Conservation (phyloP, 2,329 filamentous ascomycete genomes). For the Ophiocordyceps camponoti-rufipedis region DNA sequence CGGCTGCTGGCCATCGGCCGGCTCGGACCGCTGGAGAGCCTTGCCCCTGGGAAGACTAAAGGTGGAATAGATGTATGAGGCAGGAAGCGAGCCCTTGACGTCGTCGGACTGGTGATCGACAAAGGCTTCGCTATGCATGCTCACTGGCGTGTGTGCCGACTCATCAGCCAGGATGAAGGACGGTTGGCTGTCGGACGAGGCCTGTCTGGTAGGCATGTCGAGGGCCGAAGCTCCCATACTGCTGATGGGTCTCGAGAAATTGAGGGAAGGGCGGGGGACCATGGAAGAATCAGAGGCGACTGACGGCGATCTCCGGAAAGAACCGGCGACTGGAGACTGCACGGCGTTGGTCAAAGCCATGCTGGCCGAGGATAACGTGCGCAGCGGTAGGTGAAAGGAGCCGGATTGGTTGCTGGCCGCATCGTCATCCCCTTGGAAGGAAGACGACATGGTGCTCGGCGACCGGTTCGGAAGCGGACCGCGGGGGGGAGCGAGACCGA, state of each 20-base stretch:
- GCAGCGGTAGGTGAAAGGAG: slow-evolving; percentile 40
- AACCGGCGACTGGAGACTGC: slow-evolving; percentile 39
- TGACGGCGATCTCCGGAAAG: slow-evolving; percentile 64
- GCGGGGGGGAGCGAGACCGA: slow-evolving; percentile 30
- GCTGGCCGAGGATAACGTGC: slow-evolving; percentile 62
- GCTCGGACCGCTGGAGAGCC: slow-evolving; percentile 47
- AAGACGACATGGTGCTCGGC: slow-evolving; percentile 44
- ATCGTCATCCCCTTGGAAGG: slow-evolving; percentile 55
- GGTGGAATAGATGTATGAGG: slow-evolving; percentile 75
- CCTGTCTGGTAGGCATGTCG: slow-evolving; percentile 41
- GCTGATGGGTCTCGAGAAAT: slow-evolving; percentile 86
- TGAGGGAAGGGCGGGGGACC: slow-evolving; percentile 60
- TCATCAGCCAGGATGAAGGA: slow-evolving; percentile 48
- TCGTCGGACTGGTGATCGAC: slow-evolving; percentile 31
- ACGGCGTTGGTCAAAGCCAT: slow-evolving; percentile 23
- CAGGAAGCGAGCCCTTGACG: slow-evolving; percentile 26
- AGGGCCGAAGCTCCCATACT: slow-evolving; percentile 42
- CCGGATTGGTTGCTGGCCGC: slow-evolving; percentile 31
- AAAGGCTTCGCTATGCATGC: slow-evolving; percentile 54
- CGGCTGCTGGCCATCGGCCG: slow-evolving; percentile 29
- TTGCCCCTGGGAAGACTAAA: slow-evolving; percentile 73
- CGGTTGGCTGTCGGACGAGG: slow-evolving; percentile 48
- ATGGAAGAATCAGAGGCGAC: slow-evolving; percentile 65
- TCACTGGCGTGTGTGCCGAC: slow-evolving; percentile 48
- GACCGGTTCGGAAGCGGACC: slow-evolving; percentile 31